These are phyloP conservation scores for Erodium maritimum DNA, from an alignment of 345 rosid genomes.

Conservation along the genomic window DNA sequence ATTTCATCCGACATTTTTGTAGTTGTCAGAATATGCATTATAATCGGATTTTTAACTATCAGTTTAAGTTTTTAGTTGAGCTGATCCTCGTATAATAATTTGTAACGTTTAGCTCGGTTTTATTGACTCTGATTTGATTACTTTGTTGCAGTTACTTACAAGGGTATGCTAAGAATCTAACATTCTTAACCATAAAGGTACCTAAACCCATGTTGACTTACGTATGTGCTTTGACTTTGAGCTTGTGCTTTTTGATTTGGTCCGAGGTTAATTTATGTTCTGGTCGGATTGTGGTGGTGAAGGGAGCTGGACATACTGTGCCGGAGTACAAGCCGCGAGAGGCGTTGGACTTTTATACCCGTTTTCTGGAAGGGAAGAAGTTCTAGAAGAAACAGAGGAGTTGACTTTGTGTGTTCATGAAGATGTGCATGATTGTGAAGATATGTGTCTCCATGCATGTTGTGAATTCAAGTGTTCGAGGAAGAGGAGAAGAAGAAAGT, in stretches of 20 bases:
- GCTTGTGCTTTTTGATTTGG: neutral
- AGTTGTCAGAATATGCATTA: neutral
- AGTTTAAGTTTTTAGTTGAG: no score
- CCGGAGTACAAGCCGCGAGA: constrained; percentile 82
- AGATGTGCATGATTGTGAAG: no score
- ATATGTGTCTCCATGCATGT: no score
- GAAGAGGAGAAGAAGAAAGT: no score
- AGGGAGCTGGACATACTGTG: constrained; percentile 90
- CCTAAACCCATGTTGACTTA: neutral
- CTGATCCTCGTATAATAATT: no score
- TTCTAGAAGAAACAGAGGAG: constrained; percentile 15
- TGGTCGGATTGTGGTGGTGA: constrained; percentile 6
- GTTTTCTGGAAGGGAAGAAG: constrained; percentile 46
- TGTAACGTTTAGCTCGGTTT: no score
- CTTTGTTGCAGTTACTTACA: constrained; percentile 36
- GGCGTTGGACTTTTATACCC: constrained; percentile 65
- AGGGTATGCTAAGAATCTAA: constrained; percentile 69
- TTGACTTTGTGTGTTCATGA: no score
- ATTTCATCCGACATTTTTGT: neutral
- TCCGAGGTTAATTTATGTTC: neutral
- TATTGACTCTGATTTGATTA: no score
- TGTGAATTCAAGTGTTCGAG: no score
- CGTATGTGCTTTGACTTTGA: neutral
- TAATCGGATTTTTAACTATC: no score
- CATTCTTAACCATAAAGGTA: constrained; percentile 75